Evolutionary conservation across 2,329 filamentous ascomycete species (phyloP), one percentile per base, ranked within the genome.

Genomic region (Paraphaeosphaeria sporulosa): DNA sequence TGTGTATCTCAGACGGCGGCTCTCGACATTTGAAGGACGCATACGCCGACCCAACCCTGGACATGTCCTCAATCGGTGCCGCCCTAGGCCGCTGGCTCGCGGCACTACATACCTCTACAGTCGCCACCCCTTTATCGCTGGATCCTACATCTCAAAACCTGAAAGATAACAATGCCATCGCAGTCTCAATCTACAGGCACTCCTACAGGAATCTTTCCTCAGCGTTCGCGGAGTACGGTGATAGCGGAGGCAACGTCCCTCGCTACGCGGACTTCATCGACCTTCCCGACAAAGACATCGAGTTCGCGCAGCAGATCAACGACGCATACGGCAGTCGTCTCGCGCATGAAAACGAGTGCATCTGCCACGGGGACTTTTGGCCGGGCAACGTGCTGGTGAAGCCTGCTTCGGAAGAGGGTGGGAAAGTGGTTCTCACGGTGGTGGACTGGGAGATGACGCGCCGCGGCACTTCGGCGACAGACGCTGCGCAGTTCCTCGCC

Each of bases 341-440:
- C 3, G 55, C 49, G 7, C 64, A 48, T 2, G 76, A 78, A 13
- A 62, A 75, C 40, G 76, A 72, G 43, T 74, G 71, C 40, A 48
- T 79, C 0, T 78, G 76, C 38, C 76, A 79, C 49, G 78, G 77
- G 23, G 76, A 79, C 51, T 79, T 78, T 57, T 79, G 77, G 77
- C 73, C 77, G 1, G 76, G 75, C 0, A 79, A 79, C 32, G 65
- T 79, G 0, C 62, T 79, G 8, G 65, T 79, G 6, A 63, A 58
- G 17, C 19, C 48, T 4, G 10, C 19, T 15, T 2, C 21, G 15
- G 15, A n/a, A 19, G 17, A 23, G 0, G 23, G 40, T 2, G 40
- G 51, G 10, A 4, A 61, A 0, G 30, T 56, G 3, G 54, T 63
- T 4, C 49, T 78, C 5, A 78, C 72, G 1, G 50, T 80, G 10